These are phyloP conservation scores for Fusarium xyrophilum DNA, from an alignment of 2,329 filamentous ascomycete genomes.

Conservation along the genomic window DNA sequence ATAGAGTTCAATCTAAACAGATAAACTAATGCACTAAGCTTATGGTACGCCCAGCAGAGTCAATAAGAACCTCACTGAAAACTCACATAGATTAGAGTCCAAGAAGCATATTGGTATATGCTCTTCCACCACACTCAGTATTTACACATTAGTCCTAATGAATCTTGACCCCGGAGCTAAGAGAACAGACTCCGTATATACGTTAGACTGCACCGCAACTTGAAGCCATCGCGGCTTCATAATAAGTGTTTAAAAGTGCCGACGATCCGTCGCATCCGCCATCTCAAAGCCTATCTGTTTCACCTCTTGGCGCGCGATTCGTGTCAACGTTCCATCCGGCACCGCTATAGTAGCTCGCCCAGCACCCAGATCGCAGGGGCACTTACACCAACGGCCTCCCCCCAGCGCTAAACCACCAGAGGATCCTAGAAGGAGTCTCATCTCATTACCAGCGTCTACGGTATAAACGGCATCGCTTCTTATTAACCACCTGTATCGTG, in stretches of 20 bases:
- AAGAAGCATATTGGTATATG: background rate
- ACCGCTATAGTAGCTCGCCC: constrained; percentile 4
- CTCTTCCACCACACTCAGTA: background rate
- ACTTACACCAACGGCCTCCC: background rate
- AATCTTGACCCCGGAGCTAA: background rate
- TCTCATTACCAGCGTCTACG: background rate
- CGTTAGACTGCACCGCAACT: background rate
- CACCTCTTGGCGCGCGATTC: constrained; percentile 1
- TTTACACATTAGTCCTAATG: background rate
- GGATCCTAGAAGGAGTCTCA: constrained; percentile 19
- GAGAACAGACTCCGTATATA: background rate
- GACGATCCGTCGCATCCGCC: constrained; percentile 19
- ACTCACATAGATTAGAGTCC: background rate
- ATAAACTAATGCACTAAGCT: background rate
- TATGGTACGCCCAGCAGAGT: background rate
- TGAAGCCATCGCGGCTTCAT: constrained; percentile 18
- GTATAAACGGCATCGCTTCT: constrained; percentile 1
- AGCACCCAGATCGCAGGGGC: background rate
- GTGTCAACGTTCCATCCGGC: constrained; percentile 17
- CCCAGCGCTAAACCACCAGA: constrained; percentile 1
- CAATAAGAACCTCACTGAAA: background rate
- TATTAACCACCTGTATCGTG: constrained; percentile 26
- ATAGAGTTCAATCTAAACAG: background rate
- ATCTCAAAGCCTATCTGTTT: constrained; percentile 6
- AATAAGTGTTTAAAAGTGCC: constrained; percentile 2